These are phyloP conservation scores for Diaporthe citriasiana DNA, from an alignment of 2,329 filamentous ascomycete genomes.

Conservation along the genomic window DNA sequence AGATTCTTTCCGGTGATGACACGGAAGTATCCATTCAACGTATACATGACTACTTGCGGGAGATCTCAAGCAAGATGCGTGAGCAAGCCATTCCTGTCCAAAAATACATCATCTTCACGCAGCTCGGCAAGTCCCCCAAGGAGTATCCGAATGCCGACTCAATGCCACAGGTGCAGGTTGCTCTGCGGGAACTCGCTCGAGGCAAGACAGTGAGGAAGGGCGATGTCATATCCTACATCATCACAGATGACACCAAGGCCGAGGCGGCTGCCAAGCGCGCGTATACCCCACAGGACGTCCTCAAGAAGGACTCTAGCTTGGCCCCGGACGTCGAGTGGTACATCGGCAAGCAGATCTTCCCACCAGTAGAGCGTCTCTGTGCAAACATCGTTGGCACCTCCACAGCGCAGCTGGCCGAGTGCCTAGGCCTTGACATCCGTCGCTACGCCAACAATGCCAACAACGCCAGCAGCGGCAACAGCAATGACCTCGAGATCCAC, in stretches of 20 bases:
- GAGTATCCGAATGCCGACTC: slow-evolving; percentile 95
- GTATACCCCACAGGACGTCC: slow-evolving; percentile 86
- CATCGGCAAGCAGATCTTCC: slow-evolving; percentile 97
- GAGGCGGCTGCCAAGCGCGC: slow-evolving; percentile 89
- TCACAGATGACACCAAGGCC: slow-evolving; percentile 79
- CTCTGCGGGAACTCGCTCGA: slow-evolving; percentile 86
- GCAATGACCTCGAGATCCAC: slow-evolving; percentile 80
- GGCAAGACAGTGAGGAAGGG: slow-evolving; percentile 92
- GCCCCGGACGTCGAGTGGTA: slow-evolving; percentile 98
- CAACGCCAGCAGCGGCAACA: slow-evolving; percentile 64
- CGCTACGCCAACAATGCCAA: slow-evolving; percentile 74
- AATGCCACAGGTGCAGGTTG: slow-evolving; percentile 98
- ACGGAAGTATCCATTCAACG: slow-evolving; percentile 88
- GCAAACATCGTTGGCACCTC: slow-evolving; percentile 96
- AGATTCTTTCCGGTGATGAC: slow-evolving; percentile 94
- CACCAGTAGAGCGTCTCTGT: slow-evolving; percentile 96
- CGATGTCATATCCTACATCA: slow-evolving; percentile 96
- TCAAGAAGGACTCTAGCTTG: slow-evolving; percentile 81
- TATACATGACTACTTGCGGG: slow-evolving; percentile 92
- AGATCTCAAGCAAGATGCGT: slow-evolving; percentile 89
- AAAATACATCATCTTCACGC: slow-evolving; percentile 98
- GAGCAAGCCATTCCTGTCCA: slow-evolving; percentile 79
- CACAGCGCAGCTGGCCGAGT: slow-evolving; percentile 89
- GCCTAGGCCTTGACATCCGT: slow-evolving; percentile 89
- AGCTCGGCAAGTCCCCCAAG: slow-evolving; percentile 92